Conservation (phyloP, 768 basidiomycete species). For the Agrocybe praecox region DNA sequence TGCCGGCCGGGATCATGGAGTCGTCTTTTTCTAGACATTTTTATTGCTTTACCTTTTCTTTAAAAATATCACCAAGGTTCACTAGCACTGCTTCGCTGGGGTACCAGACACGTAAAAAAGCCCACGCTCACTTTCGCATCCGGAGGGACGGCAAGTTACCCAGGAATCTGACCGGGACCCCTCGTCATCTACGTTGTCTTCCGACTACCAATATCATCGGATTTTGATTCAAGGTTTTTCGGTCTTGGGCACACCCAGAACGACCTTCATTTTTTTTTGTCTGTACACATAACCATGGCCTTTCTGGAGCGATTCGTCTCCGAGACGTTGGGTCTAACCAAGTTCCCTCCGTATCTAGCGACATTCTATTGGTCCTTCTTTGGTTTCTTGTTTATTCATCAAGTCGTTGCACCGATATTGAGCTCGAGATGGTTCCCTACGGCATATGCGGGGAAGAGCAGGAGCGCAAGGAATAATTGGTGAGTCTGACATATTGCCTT, state of each 20-base stretch:
- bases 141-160: too few relatives aligned
- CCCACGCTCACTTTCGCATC: neutral
- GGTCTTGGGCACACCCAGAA: too few relatives aligned
- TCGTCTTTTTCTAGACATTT: neutral
- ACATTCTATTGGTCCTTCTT: constrained; percentile 55
- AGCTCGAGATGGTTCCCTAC: constrained; percentile 49
- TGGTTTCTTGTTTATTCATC: constrained; percentile 60
- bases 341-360: constrained; percentile 57
- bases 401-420: constrained; percentile 56
- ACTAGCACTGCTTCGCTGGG: neutral
- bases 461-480: constrained; percentile 62
- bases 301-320: constrained; percentile 28
- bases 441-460: constrained; percentile 49
- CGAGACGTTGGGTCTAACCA: constrained; percentile 48
- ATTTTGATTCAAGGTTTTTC: too few relatives aligned
- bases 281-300: constrained; percentile 8
- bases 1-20: neutral
- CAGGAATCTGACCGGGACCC: too few relatives aligned
- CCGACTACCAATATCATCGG: too few relatives aligned
- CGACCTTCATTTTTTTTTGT: neutral
- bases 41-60: neutral
- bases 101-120: neutral
- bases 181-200: too few relatives aligned
- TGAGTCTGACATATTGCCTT: constrained; percentile 26
- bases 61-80: neutral